phyloP scores from a whole-genome alignment of 2,329 filamentous ascomycete species.

The Colletotrichum trifolii region DNA sequence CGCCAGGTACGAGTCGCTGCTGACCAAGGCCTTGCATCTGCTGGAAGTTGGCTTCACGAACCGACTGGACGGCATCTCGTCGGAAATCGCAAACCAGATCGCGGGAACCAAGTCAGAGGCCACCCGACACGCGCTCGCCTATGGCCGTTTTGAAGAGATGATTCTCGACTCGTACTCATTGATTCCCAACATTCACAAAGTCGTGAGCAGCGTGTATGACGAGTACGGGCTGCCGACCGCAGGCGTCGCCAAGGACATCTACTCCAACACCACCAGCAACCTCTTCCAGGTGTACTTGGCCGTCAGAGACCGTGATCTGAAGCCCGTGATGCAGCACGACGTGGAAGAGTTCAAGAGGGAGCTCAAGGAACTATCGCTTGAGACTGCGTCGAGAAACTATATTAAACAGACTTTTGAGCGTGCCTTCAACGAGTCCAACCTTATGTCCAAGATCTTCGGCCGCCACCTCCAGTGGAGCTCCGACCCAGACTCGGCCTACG shows the following conservation, averaged over 20 bases:
- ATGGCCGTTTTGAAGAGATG: slow-evolving; percentile 70
- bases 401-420: slow-evolving; percentile 71
- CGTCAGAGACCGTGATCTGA: slow-evolving; percentile 64
- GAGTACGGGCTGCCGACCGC: slow-evolving; percentile 58
- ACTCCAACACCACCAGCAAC: slow-evolving; percentile 64
- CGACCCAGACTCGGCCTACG: slow-evolving; percentile 61
- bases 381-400: slow-evolving; percentile 67
- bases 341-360: slow-evolving; percentile 66
- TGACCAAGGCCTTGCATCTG: slow-evolving; percentile 74
- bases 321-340: slow-evolving; percentile 63
- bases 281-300: slow-evolving; percentile 65
- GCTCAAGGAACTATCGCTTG: slow-evolving; percentile 58
- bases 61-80: slow-evolving; percentile 63
- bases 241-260: slow-evolving; percentile 61
- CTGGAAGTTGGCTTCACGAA: slow-evolving; percentile 68
- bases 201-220: slow-evolving; percentile 64
- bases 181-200: slow-evolving; percentile 65
- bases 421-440: slow-evolving; percentile 63
- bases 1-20: slow-evolving; percentile 84
- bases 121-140: slow-evolving; percentile 68
- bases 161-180: slow-evolving; percentile 66
- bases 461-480: slow-evolving; percentile 65
- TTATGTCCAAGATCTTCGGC: slow-evolving; percentile 67
- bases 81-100: slow-evolving; percentile 66
- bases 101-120: slow-evolving; percentile 67